Base-by-base conservation (phyloP, 371 early-diverging fungal species). In the Fennellomyces sp. region DNA sequence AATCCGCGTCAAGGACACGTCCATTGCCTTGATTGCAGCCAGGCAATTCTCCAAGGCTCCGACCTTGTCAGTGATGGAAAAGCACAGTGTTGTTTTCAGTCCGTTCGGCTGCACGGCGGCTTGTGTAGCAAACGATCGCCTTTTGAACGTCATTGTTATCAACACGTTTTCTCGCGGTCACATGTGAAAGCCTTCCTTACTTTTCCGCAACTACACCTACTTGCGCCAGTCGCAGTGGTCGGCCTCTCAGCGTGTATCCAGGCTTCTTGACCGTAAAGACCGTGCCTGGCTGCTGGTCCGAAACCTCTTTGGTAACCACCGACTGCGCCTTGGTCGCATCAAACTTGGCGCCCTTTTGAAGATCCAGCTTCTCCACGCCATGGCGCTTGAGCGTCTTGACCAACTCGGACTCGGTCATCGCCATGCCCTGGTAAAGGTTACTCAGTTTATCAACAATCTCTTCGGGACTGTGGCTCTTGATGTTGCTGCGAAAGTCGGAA, bases 251-350 rank as follows among this genome's bases (percentile, higher is more conserved):
- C 65, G 76, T 89, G 77, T 89, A 98, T 17, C 99, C 99, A 51
- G 81, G 72, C 85, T 97, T 98, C 66, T 89, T 86, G 13, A 96
- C 95, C 38, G 87, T 79, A 62, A 94, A 86, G 41, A 98, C 82
- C 8, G 89, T 88, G 27, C 96, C 97, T 4, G 93, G 85, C 56
- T 91, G 91, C 75, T 94, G 94, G 53, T 80, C 93, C 12, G 92
- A 88, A 38, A 92, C 80, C 11, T 94, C 91, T 0, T 89, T 91
- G 78, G 96, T 94, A 87, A 92, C 97, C 56, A 96, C 73, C 17
- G 99, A 97, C 68, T 97, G 91, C 74, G 95, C 95, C 56, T 84
- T 60, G 69, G 95, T 94, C 52, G 93, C 95, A 68, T 98, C 96
- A 66, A 97, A 97, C 65, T 78, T 78, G 69, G 97, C 88, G 52